A percentile compares a stretch with the other conserved stretches of the same genome.
Evolutionary conservation across 2,329 filamentous ascomycete genomes (phyloP).

Genomic region (Neofusicoccum sp.): DNA sequence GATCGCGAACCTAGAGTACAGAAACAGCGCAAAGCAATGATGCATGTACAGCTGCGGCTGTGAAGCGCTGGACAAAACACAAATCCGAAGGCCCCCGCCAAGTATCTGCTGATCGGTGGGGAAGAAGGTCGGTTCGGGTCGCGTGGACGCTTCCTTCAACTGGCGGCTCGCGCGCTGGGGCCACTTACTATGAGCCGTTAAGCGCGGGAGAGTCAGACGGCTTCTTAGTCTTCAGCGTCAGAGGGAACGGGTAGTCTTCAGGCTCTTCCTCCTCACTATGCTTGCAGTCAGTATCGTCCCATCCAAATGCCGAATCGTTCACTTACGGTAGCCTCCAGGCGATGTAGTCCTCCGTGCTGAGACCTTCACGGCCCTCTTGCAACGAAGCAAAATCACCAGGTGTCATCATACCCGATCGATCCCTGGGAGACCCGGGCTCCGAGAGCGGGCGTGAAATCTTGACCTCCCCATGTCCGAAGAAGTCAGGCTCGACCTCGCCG

Average conservation of each 20-base stretch:
- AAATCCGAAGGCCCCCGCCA: slow-evolving; percentile 11
- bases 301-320: slow-evolving; percentile 1
- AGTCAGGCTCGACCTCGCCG: slow-evolving; percentile 75
- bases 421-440: slow-evolving; percentile 86
- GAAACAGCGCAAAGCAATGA: slow-evolving; percentile 5
- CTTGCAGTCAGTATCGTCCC: slow-evolving; percentile 29
- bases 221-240: slow-evolving; percentile 59
- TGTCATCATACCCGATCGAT: slow-evolving; percentile 96
- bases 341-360: slow-evolving; percentile 96
- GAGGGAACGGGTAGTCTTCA: slow-evolving; percentile 70
- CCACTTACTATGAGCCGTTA: slow-evolving; percentile 26
- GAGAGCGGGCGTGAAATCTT: slow-evolving; percentile 95
- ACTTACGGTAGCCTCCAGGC: slow-evolving; percentile 98
- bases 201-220: slow-evolving; percentile 27
- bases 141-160: slow-evolving; percentile 12
- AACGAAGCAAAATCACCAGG: slow-evolving; percentile 96
- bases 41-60: slow-evolving; percentile 14
- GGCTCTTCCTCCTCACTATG: slow-evolving; percentile 87
- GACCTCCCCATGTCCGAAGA: slow-evolving; percentile 87
- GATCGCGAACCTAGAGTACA: slow-evolving; percentile 17
- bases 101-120: background rate
- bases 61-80: background rate
- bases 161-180: slow-evolving; percentile 5
- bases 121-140: slow-evolving; percentile 1
- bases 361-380: slow-evolving; percentile 87